phyloP scores from a whole-genome alignment of 371 early-diverging fungal genomes.

The Mortierella sp. region DNA sequence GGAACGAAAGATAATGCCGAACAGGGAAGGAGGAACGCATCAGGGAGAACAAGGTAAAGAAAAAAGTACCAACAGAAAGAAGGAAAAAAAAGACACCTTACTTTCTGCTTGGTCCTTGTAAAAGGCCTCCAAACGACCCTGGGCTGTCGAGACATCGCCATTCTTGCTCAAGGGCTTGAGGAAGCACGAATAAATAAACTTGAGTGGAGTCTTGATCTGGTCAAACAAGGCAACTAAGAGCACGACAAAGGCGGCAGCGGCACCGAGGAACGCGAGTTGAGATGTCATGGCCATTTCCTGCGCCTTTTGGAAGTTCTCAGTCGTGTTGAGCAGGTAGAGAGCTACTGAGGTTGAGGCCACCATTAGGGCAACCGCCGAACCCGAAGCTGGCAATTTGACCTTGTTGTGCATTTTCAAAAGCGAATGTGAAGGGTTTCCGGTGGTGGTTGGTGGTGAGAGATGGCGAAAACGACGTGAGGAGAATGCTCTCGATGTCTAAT shows the following conservation, averaged over 20 bases:
- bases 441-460: not conserved
- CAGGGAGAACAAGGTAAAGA: not conserved
- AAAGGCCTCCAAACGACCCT: conserved; percentile 79
- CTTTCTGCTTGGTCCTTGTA: conserved; percentile 83
- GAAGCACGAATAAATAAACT: conserved; percentile 82
- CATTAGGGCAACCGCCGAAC: conserved; percentile 41
- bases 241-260: conserved; percentile 37
- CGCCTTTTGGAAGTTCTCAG: conserved; percentile 48
- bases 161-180: conserved; percentile 78
- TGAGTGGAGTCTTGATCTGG: conserved; percentile 62
- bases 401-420: conserved; percentile 22
- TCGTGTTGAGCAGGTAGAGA: conserved; percentile 46
- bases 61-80: not conserved
- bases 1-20: not conserved
- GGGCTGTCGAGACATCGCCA: conserved; percentile 62
- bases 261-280: conserved; percentile 46
- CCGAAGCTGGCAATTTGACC: conserved; percentile 22
- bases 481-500: conserved; percentile 2
- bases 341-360: conserved; percentile 45
- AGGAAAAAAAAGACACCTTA: conserved; percentile 40
- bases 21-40: not conserved
- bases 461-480: not conserved
- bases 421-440: not conserved
- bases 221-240: conserved; percentile 36
- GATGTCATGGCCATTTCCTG: conserved; percentile 54